Conservation (phyloP, 176 grass and related monocot species). For the sorghum (Sorghum bicolor) region DNA sequence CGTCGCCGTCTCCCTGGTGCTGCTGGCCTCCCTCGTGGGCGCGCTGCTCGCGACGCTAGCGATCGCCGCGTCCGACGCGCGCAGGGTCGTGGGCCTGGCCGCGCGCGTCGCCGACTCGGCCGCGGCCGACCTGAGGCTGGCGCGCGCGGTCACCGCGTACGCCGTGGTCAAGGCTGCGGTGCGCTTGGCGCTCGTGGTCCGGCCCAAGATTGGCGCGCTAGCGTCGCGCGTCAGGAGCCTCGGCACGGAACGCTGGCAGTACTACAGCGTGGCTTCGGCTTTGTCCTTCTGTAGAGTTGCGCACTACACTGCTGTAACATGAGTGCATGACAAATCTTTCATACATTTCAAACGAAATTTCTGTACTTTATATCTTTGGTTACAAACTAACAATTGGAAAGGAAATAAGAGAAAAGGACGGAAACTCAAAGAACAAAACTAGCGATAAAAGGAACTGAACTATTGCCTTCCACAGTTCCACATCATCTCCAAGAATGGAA, state of each 20-base stretch:
- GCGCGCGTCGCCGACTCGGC: conserved; percentile 1
- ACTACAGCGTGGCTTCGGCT: not conserved
- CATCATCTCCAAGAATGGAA: not conserved
- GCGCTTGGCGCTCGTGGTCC: not conserved
- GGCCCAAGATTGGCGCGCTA: not conserved
- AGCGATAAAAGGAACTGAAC: not conserved
- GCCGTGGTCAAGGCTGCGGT: conserved; percentile 28
- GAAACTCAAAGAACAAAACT: not conserved
- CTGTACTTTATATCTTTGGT: not conserved
- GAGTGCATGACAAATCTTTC: not conserved
- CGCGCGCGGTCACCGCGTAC: conserved; percentile 42
- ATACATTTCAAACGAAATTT: not conserved
- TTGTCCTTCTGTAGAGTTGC: not conserved
- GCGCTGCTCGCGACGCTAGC: conserved; percentile 21
- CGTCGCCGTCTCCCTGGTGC: not conserved
- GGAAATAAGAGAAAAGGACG: not conserved
- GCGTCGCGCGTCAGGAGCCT: not conserved
- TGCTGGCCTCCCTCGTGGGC: conserved; percentile 31
- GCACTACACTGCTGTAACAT: not conserved
- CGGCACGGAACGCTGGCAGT: not conserved
- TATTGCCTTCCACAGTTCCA: not conserved
- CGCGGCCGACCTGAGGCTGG: conserved; percentile 47
- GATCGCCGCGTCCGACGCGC: conserved; percentile 31
- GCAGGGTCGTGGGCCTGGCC: not conserved
- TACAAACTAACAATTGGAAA: not conserved